Conservation (phyloP, 2,329 filamentous ascomycete genomes). For the Trematosphaeria pertusa region DNA sequence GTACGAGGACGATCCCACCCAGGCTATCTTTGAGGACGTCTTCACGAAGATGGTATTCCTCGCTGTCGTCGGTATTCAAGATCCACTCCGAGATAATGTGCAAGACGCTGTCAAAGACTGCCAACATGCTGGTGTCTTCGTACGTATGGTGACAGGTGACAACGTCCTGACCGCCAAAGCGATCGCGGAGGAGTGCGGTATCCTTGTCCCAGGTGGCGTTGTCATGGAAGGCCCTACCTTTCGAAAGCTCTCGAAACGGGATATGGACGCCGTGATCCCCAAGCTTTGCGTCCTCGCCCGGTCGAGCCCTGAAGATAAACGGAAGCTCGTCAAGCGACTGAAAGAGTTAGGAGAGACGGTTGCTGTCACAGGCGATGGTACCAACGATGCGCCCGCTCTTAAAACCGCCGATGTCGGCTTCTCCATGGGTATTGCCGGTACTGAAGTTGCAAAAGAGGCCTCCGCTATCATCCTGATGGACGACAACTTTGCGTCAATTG, state of each 20-base stretch:
- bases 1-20: conserved; percentile 66
- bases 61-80: conserved; percentile 79
- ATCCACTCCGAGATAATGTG: conserved; percentile 79
- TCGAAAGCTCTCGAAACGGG: conserved; percentile 70
- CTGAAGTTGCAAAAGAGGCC: conserved; percentile 84
- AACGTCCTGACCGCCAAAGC: conserved; percentile 80
- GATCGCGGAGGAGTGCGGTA: conserved; percentile 80
- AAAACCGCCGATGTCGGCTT: conserved; percentile 85
- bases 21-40: conserved; percentile 71
- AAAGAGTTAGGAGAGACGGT: conserved; percentile 76
- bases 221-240: conserved; percentile 83
- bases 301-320: conserved; percentile 74
- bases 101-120: conserved; percentile 74
- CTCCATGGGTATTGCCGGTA: conserved; percentile 84
- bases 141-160: conserved; percentile 87
- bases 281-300: conserved; percentile 72
- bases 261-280: conserved; percentile 64
- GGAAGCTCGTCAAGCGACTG: conserved; percentile 68
- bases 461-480: conserved; percentile 88
- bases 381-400: conserved; percentile 81
- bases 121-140: conserved; percentile 77
- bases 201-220: conserved; percentile 71
- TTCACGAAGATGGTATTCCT: conserved; percentile 77
- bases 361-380: conserved; percentile 83
- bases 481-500: conserved; percentile 86